Conservation (phyloP, 371 early-diverging fungal genomes). For the Rhizopus delemar region DNA sequence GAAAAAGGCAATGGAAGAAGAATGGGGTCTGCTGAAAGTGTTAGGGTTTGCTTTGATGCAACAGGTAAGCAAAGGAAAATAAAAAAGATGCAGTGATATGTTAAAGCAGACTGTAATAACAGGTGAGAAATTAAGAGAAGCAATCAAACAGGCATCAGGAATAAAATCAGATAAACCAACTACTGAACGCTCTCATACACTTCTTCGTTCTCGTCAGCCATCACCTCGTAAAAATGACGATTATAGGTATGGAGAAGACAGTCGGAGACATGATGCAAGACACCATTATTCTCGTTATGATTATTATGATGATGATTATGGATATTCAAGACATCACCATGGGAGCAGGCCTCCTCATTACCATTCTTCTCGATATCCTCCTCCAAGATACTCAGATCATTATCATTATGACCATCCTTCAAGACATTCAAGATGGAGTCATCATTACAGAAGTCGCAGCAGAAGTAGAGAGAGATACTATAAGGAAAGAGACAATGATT, state of each 20-base stretch:
- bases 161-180: not conserved
- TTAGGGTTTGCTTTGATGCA: slow-evolving; percentile 67
- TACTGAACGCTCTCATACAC: not conserved
- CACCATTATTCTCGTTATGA: slow-evolving; percentile 13
- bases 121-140: slow-evolving; percentile 19
- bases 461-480: slow-evolving; percentile 30
- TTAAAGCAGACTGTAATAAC: not conserved
- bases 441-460: slow-evolving; percentile 41
- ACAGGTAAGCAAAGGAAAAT: slow-evolving; percentile 35
- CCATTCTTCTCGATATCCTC: slow-evolving; percentile 38
- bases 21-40: slow-evolving; percentile 52
- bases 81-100: not conserved
- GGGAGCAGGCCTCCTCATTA: slow-evolving; percentile 25
- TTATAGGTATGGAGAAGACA: slow-evolving; percentile 1
- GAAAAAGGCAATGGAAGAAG: slow-evolving; percentile 60
- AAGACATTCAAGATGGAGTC: slow-evolving; percentile 43
- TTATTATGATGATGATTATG: slow-evolving; percentile 32
- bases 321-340: slow-evolving; percentile 31
- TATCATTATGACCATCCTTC: slow-evolving; percentile 1
- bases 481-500: slow-evolving; percentile 13
- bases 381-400: slow-evolving; percentile 31
- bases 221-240: slow-evolving; percentile 5
- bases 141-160: slow-evolving; percentile 7
- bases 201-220: slow-evolving; percentile 8
- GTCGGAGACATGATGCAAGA: slow-evolving; percentile 15